Conservation (phyloP, 2,329 filamentous ascomycete genomes). For the Paecilomyces niveus region DNA sequence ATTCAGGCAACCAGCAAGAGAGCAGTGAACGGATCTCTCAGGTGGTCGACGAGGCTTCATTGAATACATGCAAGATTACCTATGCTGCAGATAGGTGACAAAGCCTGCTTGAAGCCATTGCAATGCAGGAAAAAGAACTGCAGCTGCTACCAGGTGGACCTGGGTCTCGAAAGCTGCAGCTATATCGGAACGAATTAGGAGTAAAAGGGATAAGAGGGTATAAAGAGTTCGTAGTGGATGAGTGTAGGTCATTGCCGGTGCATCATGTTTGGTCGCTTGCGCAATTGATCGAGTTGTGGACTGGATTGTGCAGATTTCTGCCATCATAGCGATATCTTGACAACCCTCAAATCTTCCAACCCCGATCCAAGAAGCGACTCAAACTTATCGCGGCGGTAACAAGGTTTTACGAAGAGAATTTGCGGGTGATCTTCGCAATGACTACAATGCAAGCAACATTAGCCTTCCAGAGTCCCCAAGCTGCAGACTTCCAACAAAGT, state of each 20-base stretch:
- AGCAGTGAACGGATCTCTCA: background rate
- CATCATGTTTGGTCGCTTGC: background rate
- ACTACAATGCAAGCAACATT: slow-evolving; percentile 47
- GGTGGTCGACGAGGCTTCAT: background rate
- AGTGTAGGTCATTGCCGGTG: background rate
- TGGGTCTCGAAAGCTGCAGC: background rate
- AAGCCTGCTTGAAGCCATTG: slow-evolving; percentile 12
- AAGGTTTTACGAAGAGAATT: slow-evolving; percentile 57
- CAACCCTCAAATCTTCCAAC: background rate
- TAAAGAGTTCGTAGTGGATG: background rate
- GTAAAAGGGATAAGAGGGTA: background rate
- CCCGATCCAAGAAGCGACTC: background rate
- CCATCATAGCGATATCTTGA: slow-evolving; percentile 3
- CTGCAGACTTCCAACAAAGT: background rate
- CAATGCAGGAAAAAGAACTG: background rate
- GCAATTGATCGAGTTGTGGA: background rate
- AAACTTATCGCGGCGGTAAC: slow-evolving; percentile 1
- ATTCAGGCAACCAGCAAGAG: background rate
- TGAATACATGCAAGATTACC: slow-evolving; percentile 7
- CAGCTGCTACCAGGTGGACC: background rate
- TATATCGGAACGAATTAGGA: background rate
- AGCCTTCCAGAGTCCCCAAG: slow-evolving; percentile 8
- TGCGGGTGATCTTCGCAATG: slow-evolving; percentile 89
- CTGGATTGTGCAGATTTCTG: background rate
- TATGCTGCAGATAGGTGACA: slow-evolving; percentile 27